These are phyloP conservation scores for Backusella australiensis DNA, from an alignment of 192 early-diverging fungal species.

Conservation along the genomic window DNA sequence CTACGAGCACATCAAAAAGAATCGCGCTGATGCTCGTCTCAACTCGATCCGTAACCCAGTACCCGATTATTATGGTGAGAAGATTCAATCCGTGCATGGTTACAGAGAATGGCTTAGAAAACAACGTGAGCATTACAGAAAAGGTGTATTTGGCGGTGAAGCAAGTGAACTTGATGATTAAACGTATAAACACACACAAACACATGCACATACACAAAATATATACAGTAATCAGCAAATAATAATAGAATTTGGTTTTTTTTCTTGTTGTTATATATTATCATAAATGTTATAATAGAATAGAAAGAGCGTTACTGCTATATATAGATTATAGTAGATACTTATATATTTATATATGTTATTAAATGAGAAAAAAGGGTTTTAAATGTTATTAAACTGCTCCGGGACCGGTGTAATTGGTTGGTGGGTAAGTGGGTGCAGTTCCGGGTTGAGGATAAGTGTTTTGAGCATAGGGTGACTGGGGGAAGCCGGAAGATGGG, in stretches of 20 bases:
- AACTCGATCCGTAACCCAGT: conserved; percentile 73
- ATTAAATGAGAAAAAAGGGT: neutral
- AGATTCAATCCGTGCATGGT: conserved; percentile 77
- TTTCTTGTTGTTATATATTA: neutral
- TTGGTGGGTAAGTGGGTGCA: neutral
- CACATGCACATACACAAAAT: neutral
- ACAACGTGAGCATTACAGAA: conserved; percentile 75
- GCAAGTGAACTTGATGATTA: conserved; percentile 28
- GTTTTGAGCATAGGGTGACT: neutral
- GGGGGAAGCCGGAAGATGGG: neutral
- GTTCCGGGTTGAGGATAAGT: neutral
- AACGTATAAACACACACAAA: neutral
- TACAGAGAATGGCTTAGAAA: conserved; percentile 89
- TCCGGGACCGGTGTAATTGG: neutral
- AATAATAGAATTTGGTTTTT: neutral
- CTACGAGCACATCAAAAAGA: conserved; percentile 59
- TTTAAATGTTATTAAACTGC: conserved; percentile 3
- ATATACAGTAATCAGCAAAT: neutral
- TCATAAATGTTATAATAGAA: neutral
- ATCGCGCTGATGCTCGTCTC: conserved; percentile 64
- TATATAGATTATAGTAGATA: neutral
- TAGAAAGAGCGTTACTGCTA: neutral
- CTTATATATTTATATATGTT: neutral
- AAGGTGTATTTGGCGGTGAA: conserved; percentile 66
- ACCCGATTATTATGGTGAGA: conserved; percentile 93